Base-by-base conservation (phyloP, 306 rosid genomes). In the Malus orientalis region DNA sequence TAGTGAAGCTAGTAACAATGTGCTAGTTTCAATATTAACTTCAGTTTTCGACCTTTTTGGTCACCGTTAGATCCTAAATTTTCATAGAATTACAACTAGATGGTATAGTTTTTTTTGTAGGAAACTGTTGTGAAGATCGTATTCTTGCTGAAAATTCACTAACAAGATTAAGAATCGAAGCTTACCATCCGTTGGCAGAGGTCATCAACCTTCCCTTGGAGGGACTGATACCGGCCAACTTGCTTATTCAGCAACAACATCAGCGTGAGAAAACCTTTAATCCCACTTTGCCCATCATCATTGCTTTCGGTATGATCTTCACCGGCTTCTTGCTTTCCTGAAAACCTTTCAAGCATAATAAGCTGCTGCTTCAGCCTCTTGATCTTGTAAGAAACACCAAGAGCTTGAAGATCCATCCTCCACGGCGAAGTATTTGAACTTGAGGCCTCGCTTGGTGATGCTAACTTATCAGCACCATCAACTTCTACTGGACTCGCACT, bases 361-460 rank as follows among this genome's bases (percentile, higher is more conserved):
- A 94, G 94, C 77, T 94, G 96, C 78, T 95, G 98, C 77, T 90
- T 95, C 71, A 95, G 86, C 84, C 98, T 89, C 84, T 95, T 95
- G 85, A 95, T 89, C 82, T 95, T 95, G 93, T 85, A 95, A 65
- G 96, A 89, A 66, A 92, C 87, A 70, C 97, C 96, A 76, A 94
- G 93, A 74, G 97, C 96, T 79, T 92, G 94, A 51, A 95, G 89
- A 81, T 95, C 98, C 93, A 95, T 88, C 85, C 89, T 90, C 97
- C 96, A 90, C 72, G 18, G 78, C 22, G 87, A 45, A 64, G 60
- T 81, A 61, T 70, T 76, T 70, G 74, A 74, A 62, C 71, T 80
- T 51, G 67, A 74, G 47, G 76, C 74, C 27, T 72, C 74, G 23
- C 63, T 45, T 12, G 78, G 71, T 29, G 78, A 77, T 38, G 78